Evolutionary conservation across 768 basidiomycete genomes (phyloP).

Genomic region (Hirschioporus abietinus): DNA sequence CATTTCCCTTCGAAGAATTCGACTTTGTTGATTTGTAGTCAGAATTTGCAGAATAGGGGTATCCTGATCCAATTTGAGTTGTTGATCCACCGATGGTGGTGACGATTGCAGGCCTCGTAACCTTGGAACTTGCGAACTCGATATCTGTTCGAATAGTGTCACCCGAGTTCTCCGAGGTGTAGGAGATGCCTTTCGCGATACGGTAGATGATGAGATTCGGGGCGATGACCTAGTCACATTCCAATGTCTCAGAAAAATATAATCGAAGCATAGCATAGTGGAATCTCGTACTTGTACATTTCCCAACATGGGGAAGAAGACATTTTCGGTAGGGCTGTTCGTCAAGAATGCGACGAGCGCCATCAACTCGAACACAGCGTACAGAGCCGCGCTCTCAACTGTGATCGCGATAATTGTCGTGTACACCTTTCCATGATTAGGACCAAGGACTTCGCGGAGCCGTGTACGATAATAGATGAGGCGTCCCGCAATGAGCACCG

Average conservation of each 20-base stretch:
- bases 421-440: conserved; percentile 29
- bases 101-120: not conserved
- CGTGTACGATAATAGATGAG: conserved; percentile 27
- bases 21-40: not conserved
- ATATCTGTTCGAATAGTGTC: not conserved
- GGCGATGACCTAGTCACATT: not conserved
- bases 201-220: not conserved
- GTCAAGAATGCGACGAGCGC: conserved; percentile 37
- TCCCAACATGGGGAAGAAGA: not conserved
- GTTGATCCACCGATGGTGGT: not conserved
- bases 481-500: conserved; percentile 32
- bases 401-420: conserved; percentile 32
- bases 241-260: not conserved
- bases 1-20: not conserved
- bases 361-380: conserved; percentile 32
- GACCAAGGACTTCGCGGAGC: conserved; percentile 24
- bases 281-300: not conserved
- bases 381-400: conserved; percentile 36
- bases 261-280: not conserved
- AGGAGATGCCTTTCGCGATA: not conserved
- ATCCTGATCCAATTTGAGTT: not conserved
- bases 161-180: not conserved
- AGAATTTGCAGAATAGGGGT: not conserved
- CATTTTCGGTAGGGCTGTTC: conserved; percentile 14
- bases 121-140: not conserved